A percentile compares a stretch with the other conserved stretches of the same genome.
These are phyloP conservation scores for Biscogniauxia mediterranea DNA, from an alignment of 2,329 filamentous ascomycete species.

Conservation along the genomic window DNA sequence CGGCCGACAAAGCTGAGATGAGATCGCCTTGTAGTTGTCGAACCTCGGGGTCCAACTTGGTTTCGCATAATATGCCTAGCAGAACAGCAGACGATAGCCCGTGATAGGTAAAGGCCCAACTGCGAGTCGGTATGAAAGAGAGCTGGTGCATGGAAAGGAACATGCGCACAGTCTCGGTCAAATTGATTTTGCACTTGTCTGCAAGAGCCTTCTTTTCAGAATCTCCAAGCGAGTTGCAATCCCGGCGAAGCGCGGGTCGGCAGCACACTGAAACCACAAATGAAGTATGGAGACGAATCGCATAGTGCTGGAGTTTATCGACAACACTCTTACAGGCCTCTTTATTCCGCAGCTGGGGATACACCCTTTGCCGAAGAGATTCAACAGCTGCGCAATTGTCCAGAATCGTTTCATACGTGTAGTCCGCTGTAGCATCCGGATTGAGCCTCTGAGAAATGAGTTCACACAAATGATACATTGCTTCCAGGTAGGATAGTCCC, in stretches of 20 bases:
- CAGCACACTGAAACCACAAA: slow-evolving; percentile 66
- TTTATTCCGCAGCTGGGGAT: slow-evolving; percentile 55
- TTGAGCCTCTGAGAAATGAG: slow-evolving; percentile 58
- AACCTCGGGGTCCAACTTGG: slow-evolving; percentile 61
- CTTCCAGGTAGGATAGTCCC: slow-evolving; percentile 59
- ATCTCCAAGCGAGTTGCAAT: slow-evolving; percentile 47
- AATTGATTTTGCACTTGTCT: slow-evolving; percentile 59
- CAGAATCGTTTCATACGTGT: slow-evolving; percentile 54
- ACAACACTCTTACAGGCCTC: slow-evolving; percentile 63
- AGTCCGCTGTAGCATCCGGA: slow-evolving; percentile 50
- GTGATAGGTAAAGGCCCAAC: slow-evolving; percentile 68
- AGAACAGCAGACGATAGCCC: slow-evolving; percentile 64
- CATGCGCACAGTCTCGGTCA: slow-evolving; percentile 66
- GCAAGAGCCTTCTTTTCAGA: slow-evolving; percentile 55
- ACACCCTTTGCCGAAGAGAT: slow-evolving; percentile 47
- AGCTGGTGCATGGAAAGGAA: slow-evolving; percentile 68
- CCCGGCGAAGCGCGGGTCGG: slow-evolving; percentile 58
- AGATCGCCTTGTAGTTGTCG: slow-evolving; percentile 63
- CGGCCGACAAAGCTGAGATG: slow-evolving; percentile 62
- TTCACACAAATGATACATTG: slow-evolving; percentile 63
- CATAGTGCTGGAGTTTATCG: slow-evolving; percentile 62
- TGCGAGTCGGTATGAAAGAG: slow-evolving; percentile 63
- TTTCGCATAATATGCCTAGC: slow-evolving; percentile 62
- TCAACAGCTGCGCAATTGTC: slow-evolving; percentile 57
- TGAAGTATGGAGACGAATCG: slow-evolving; percentile 62